Evolutionary conservation across 768 basidiomycete genomes (phyloP).

Genomic region (Mycena floridula): DNA sequence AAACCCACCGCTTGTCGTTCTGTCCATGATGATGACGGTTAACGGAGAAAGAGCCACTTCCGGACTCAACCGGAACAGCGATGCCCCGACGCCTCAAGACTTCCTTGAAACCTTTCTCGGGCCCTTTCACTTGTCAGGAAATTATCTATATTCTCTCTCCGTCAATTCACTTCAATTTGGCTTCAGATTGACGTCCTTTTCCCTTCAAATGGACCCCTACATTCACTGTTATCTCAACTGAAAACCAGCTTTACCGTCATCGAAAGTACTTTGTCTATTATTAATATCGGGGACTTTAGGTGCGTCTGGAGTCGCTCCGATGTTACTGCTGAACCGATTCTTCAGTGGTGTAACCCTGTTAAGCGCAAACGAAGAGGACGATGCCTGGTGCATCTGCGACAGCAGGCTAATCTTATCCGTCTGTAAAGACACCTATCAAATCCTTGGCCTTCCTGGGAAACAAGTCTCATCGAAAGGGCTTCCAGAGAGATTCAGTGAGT

Average conservation of each 20-base stretch:
- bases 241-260: not conserved
- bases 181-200: conserved; percentile 66
- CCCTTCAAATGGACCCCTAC: conserved; percentile 34
- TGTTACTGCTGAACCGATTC: not conserved
- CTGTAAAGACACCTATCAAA: conserved; percentile 52
- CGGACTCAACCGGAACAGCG: too few relatives aligned
- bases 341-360: conserved; percentile 33
- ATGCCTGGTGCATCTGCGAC: conserved; percentile 67
- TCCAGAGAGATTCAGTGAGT: conserved; percentile 1
- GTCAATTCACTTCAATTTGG: too few relatives aligned
- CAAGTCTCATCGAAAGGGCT: conserved; percentile 19
- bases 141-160: too few relatives aligned
- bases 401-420: conserved; percentile 56
- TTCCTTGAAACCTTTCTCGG: too few relatives aligned
- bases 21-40: too few relatives aligned
- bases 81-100: too few relatives aligned
- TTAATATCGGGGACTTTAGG: not conserved
- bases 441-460: conserved; percentile 53
- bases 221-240: conserved; percentile 13
- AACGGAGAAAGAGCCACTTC: too few relatives aligned
- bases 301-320: not conserved
- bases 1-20: conserved; percentile 38
- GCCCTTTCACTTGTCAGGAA: too few relatives aligned
- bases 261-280: conserved; percentile 9
- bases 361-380: conserved; percentile 32